Evolutionary conservation across 2,329 filamentous ascomycete species (phyloP).

Genomic region (Trichoderma pleuroti): DNA sequence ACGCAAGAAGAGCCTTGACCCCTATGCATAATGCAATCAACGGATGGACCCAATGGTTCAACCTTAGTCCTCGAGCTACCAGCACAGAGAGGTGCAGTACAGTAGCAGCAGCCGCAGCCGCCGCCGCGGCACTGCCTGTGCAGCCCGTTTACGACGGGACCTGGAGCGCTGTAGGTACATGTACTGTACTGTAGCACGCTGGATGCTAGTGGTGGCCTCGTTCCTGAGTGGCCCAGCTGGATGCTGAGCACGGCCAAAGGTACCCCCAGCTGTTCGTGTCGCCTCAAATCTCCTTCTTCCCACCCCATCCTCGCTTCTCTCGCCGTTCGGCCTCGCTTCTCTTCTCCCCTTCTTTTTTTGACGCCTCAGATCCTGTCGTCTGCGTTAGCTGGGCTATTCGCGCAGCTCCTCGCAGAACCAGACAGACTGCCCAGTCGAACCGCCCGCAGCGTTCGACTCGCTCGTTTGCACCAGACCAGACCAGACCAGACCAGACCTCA

Average conservation of each 20-base stretch:
- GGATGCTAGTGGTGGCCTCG: neutral
- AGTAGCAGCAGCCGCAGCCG: neutral
- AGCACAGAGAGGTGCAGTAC: too few species aligned
- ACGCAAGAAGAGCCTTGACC: neutral
- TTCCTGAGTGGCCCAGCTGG: neutral
- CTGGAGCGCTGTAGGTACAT: neutral
- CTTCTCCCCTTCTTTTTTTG: neutral
- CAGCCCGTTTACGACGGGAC: neutral
- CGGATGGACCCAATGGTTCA: neutral
- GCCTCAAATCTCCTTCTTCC: slow-evolving; percentile 17
- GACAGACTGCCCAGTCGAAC: neutral
- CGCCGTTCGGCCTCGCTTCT: slow-evolving; percentile 11
- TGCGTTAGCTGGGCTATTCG: slow-evolving; percentile 12
- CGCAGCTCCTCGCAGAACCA: neutral
- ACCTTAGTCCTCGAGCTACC: neutral
- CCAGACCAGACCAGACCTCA: neutral
- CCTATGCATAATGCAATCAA: slow-evolving; percentile 7
- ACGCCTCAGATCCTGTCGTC: neutral
- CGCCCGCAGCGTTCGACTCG: neutral
- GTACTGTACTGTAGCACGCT: too few species aligned
- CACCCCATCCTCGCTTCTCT: slow-evolving; percentile 16
- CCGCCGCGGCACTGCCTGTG: neutral
- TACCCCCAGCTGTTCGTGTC: slow-evolving; percentile 15
- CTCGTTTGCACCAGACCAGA: neutral
- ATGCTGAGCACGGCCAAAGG: neutral